These are phyloP conservation scores for Ambispora gerdemannii DNA, from an alignment of 192 early-diverging fungal species.

Conservation along the genomic window DNA sequence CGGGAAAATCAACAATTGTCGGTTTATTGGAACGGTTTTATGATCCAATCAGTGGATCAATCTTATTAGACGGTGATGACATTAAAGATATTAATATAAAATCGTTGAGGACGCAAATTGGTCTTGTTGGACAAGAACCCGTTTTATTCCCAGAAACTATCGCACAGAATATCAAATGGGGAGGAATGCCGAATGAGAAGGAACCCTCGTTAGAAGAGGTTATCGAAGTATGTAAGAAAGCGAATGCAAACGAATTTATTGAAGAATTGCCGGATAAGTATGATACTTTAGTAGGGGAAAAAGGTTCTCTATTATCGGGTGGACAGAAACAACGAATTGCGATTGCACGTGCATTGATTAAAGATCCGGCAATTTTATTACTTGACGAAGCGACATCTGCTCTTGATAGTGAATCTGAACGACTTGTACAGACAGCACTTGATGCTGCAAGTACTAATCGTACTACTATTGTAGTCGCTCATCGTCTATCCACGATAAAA, in stretches of 20 bases:
- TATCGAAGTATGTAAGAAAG: conserved; percentile 60
- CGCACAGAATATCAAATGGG: conserved; percentile 78
- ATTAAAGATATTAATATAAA: conserved; percentile 74
- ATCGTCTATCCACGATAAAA: conserved; percentile 67
- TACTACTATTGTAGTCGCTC: conserved; percentile 71
- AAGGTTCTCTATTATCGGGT: conserved; percentile 43
- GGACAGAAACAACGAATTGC: conserved; percentile 69
- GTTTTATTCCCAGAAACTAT: conserved; percentile 80
- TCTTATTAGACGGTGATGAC: conserved; percentile 73
- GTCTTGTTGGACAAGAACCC: conserved; percentile 89
- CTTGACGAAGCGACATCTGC: conserved; percentile 81
- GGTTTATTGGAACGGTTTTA: conserved; percentile 87
- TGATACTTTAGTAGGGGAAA: conserved; percentile 82
- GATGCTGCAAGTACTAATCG: conserved; percentile 50
- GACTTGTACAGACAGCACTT: conserved; percentile 63
- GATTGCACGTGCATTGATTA: conserved; percentile 83
- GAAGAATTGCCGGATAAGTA: conserved; percentile 75
- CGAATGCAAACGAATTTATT: conserved; percentile 85
- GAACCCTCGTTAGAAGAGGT: conserved; percentile 67
- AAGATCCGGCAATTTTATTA: conserved; percentile 68
- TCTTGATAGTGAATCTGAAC: conserved; percentile 66
- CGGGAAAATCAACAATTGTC: conserved; percentile 84
- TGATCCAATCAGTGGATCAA: conserved; percentile 52
- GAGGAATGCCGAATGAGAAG: conserved; percentile 43
- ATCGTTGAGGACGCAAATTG: conserved; percentile 83